Evolutionary conservation across 2,329 filamentous ascomycete genomes (phyloP), one percentile per base, ranked within the genome.

Genomic region (Emergomyces africanus): DNA sequence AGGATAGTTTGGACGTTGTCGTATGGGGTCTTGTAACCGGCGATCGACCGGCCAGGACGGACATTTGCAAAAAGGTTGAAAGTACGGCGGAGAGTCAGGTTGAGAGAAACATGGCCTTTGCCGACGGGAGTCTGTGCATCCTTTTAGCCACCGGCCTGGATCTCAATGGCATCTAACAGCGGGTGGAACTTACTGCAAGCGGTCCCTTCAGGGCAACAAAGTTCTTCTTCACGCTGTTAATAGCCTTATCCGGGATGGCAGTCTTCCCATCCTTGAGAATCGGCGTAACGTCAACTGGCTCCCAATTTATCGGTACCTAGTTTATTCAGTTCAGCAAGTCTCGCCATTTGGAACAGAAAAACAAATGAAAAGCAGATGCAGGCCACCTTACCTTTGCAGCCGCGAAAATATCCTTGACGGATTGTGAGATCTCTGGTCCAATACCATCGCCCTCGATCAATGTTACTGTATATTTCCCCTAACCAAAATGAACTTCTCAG

Each of bases 21-120:
- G 81, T 97, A 97, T 64, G 92, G 90, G 58, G 94, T 99, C 86
- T 97, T 96, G 87, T 87, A 99, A 71, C 94, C 94, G 65, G 88
- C 89, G 67, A 99, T 90, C 65, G 90, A 96, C 73, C 90, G 89
- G 85, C 95, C 99, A 64, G 95, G 94, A 71, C 95, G 91, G 70
- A 99, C 83, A 81, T 99, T 99, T 80, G 94, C 95, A 78, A 99
- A 99, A 70, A 99, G 90, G 83, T 99, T 99, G 82, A 99, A 99
- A 64, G 95, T 99, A 73, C 94, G 88, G 74, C 94, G 92, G 70
- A 99, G 90, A 62, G 94, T 99, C 66, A 99, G 82, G 83, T 99
- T 99, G 68, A 99, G 89, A 61, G 94, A 97, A 75, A 99, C 92
- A 79, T 99, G 94, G 71, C 94, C 94, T 83, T 97, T 99, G 77